phyloP scores from a whole-genome alignment of 768 basidiomycete species.

The Tubosaeta sp. region DNA sequence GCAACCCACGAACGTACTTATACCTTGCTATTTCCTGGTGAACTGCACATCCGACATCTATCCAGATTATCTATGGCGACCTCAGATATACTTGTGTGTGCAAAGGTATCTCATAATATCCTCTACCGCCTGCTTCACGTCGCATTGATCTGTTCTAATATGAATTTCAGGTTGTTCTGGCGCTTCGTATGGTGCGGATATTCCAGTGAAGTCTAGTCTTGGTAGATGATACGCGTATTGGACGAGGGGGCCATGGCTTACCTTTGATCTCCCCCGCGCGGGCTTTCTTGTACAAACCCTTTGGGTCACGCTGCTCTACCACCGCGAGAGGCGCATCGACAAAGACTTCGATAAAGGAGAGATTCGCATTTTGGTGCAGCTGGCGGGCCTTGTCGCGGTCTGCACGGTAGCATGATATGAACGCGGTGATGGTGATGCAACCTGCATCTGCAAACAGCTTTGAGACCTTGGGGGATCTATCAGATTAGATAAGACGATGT shows the following conservation, averaged over 20 bases:
- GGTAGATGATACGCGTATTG: slow-evolving; percentile 5
- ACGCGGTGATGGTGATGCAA: slow-evolving; percentile 86
- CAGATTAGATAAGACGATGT: slow-evolving; percentile 10
- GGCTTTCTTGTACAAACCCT: slow-evolving; percentile 96
- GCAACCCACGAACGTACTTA: slow-evolving; percentile 9
- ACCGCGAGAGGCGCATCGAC: slow-evolving; percentile 87
- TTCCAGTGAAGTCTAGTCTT: slow-evolving; percentile 90
- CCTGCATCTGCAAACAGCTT: slow-evolving; percentile 90
- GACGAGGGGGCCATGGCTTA: slow-evolving; percentile 28
- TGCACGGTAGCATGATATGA: slow-evolving; percentile 95
- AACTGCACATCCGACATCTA: slow-evolving; percentile 8
- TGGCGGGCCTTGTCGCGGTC: slow-evolving; percentile 82
- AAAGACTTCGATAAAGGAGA: slow-evolving; percentile 92
- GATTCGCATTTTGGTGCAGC: slow-evolving; percentile 66
- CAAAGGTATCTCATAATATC: slow-evolving; percentile 77
- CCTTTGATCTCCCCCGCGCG: slow-evolving; percentile 95
- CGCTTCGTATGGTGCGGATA: slow-evolving; percentile 94
- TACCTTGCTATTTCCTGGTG: slow-evolving; percentile 12
- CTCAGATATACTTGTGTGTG: slow-evolving; percentile 54
- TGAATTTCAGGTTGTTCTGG: slow-evolving; percentile 86
- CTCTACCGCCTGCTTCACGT: slow-evolving; percentile 74
- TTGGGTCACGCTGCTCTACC: slow-evolving; percentile 92
- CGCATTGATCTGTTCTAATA: slow-evolving; percentile 79
- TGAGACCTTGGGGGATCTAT: slow-evolving; percentile 61
- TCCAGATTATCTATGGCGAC: slow-evolving; percentile 15